Conservation (phyloP, 1,139 yeast species). For the Scheffersomyces quercinus region DNA sequence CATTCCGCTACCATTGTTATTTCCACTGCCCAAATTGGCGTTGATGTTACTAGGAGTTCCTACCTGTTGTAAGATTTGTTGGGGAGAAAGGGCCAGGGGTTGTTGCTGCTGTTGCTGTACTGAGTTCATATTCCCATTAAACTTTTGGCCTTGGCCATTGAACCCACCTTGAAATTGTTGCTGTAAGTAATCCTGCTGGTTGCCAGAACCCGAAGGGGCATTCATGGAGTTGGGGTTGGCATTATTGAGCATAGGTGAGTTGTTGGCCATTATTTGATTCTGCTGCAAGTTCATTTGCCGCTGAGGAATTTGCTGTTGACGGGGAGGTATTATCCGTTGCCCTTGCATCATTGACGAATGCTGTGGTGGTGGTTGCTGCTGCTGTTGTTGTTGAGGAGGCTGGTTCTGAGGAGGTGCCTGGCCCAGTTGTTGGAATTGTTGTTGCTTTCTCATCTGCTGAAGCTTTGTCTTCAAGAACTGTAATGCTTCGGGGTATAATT, state of each 20-base stretch:
- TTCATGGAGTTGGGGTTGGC: constrained; percentile 4
- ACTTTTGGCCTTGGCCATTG: constrained; percentile 6
- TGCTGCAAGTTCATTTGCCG: constrained; percentile 4
- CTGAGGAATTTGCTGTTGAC: constrained; percentile 1
- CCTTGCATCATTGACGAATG: not conserved
- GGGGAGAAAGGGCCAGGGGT: constrained; percentile 36
- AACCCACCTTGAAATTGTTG: constrained; percentile 7
- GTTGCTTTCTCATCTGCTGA: constrained; percentile 40
- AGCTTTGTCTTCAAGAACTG: constrained; percentile 49
- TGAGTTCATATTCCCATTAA: constrained; percentile 3
- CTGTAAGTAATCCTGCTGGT: constrained; percentile 4
- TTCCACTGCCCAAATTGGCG: constrained; percentile 1
- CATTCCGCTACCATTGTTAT: constrained; percentile 11
- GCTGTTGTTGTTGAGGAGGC: constrained; percentile 4
- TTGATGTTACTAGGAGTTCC: not conserved
- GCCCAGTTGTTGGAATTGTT: constrained; percentile 11
- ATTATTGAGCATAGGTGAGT: constrained; percentile 7
- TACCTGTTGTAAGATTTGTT: constrained; percentile 38
- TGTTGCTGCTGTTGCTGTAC: constrained; percentile 14
- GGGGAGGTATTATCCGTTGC: constrained; percentile 1
- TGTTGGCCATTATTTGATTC: constrained; percentile 2
- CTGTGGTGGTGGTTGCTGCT: constrained; percentile 3
- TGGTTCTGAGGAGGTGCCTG: not conserved
- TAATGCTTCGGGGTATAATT: constrained; percentile 56
- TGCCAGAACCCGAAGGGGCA: constrained; percentile 6